Evolutionary conservation across 176 grass and related monocot species (phyloP).

Genomic region (Eleusine indica): DNA sequence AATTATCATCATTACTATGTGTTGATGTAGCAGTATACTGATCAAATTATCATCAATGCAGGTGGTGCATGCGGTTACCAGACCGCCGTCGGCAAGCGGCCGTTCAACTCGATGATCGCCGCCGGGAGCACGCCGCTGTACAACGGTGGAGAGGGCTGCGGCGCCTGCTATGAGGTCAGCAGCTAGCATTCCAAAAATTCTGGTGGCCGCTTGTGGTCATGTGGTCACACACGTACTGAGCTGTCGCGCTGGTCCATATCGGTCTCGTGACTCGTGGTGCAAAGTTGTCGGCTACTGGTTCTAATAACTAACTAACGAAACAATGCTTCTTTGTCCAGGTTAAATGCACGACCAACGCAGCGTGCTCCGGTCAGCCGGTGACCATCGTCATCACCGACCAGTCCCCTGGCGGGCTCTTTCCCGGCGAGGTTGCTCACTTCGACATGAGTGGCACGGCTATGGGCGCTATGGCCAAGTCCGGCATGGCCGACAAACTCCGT

Average conservation of each 20-base stretch:
- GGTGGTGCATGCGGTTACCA: conserved; percentile 88
- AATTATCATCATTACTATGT: neutral
- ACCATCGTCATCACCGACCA: conserved; percentile 75
- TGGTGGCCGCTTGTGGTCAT: no score
- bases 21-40: neutral
- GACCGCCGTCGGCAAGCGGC: conserved; percentile 53
- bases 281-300: no score
- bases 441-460: conserved; percentile 85
- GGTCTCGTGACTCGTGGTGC: no score
- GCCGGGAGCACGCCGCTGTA: conserved; percentile 65
- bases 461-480: conserved; percentile 66
- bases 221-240: no score
- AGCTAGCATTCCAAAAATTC: no score
- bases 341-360: conserved; percentile 51
- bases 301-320: neutral
- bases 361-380: conserved; percentile 66
- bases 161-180: conserved; percentile 83
- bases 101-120: conserved; percentile 69
- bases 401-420: conserved; percentile 54
- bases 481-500: conserved; percentile 63
- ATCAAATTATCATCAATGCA: conserved; percentile 19
- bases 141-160: conserved; percentile 72
- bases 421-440: conserved; percentile 57
- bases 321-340: conserved; percentile 44
- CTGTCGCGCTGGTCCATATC: no score